Percentiles rank a stretch among this genome's conserved stretches.
phyloP scores from a whole-genome alignment of 225 moss, liverwort and hornwort species.

The Pseudisothecium myosuroides region DNA sequence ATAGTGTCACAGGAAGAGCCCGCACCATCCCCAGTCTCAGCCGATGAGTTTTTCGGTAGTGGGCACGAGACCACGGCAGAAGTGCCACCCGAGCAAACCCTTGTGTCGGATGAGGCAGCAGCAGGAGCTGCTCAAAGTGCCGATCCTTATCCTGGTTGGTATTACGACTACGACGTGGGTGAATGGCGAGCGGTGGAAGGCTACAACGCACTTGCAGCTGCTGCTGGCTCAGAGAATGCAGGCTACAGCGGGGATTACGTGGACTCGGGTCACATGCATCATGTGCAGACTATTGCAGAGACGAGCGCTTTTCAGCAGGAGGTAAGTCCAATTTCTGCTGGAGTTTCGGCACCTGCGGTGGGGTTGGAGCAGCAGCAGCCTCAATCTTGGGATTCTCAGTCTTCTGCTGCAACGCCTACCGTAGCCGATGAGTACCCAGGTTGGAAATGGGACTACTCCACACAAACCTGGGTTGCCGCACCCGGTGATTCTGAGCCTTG shows the following conservation, averaged over 20 bases:
- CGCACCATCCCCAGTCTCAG: background rate
- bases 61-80: background rate
- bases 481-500: conserved; percentile 17
- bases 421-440: conserved; percentile 42
- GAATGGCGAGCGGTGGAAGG: conserved; percentile 57
- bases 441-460: conserved; percentile 39
- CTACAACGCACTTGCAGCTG: background rate
- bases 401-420: conserved; percentile 21
- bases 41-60: background rate
- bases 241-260: background rate
- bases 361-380: conserved; percentile 14
- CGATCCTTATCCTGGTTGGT: conserved; percentile 86
- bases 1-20: conserved; percentile 9
- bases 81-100: background rate
- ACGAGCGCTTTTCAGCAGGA: background rate
- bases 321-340: background rate
- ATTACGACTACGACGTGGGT: conserved; percentile 55
- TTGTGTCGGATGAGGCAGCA: background rate
- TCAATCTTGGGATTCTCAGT: conserved; percentile 15
- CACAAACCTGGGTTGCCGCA: conserved; percentile 31
- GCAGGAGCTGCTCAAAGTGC: background rate
- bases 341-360: background rate
- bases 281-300: conserved; percentile 15
- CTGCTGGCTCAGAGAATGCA: background rate
- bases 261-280: background rate